Conservation (phyloP, 192 early-diverging fungal genomes). For the Tieghemiomyces parasiticus region DNA sequence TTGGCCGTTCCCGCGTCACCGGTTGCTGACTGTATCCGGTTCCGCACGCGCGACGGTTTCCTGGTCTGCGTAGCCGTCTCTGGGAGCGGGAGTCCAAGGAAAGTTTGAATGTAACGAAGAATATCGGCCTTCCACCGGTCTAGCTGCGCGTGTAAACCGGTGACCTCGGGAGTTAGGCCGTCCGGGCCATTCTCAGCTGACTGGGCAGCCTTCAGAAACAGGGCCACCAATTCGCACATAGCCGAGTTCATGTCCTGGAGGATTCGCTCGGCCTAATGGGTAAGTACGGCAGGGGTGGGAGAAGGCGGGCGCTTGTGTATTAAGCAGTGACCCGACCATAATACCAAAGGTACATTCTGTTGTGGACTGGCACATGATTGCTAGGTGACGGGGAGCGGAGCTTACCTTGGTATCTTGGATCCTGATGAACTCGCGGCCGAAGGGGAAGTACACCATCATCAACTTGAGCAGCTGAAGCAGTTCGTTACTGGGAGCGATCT, state of each 20-base stretch:
- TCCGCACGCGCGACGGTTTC: not conserved
- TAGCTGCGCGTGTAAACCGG: not conserved
- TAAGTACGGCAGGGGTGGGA: slow-evolving; percentile 5
- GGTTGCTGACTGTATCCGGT: too few relatives aligned
- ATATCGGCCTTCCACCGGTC: not conserved
- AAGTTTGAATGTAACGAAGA: not conserved
- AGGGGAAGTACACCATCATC: slow-evolving; percentile 60
- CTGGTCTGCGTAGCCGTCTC: not conserved
- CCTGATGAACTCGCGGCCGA: slow-evolving; percentile 37
- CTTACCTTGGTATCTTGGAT: slow-evolving; percentile 16
- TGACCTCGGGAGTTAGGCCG: not conserved
- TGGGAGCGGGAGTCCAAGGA: not conserved
- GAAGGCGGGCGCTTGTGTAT: too few relatives aligned
- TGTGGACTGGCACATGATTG: not conserved
- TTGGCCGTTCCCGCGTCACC: too few relatives aligned
- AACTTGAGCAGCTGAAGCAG: slow-evolving; percentile 48
- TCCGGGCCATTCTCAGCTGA: not conserved
- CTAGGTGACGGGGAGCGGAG: not conserved
- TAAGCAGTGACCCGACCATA: not conserved
- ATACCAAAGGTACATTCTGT: not conserved
- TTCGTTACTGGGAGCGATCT: slow-evolving; percentile 12
- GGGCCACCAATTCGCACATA: slow-evolving; percentile 44
- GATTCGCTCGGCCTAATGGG: slow-evolving; percentile 28
- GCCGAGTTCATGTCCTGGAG: slow-evolving; percentile 56
- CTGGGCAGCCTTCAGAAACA: slow-evolving; percentile 22